Conservation (phyloP, 441 rosid genomes). For the Croton laevigatus region DNA sequence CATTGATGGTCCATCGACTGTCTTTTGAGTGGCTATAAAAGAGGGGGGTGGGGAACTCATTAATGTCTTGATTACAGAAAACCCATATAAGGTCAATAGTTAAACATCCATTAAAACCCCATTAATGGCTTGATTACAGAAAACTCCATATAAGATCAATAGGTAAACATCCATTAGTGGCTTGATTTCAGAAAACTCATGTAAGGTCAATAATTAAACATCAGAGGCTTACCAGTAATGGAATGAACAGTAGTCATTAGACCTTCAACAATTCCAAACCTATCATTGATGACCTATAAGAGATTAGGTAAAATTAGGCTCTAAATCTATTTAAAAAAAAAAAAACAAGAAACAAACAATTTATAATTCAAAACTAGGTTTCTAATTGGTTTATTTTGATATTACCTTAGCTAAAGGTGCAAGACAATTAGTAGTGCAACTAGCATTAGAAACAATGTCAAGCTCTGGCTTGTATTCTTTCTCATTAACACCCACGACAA, state of each 20-base stretch:
- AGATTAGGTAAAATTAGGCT: no score
- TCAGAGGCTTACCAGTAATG: slow-evolving; percentile 48
- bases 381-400: not conserved
- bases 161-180: not conserved
- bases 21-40: slow-evolving; percentile 66
- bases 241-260: slow-evolving; percentile 85
- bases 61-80: no score
- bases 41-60: no score
- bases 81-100: no score
- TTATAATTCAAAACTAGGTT: no score
- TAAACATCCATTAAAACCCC: not conserved
- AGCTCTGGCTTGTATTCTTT: slow-evolving; percentile 73
- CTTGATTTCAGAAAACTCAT: not conserved
- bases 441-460: slow-evolving; percentile 69
- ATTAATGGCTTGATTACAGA: no score
- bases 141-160: no score
- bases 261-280: slow-evolving; percentile 81
- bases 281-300: slow-evolving; percentile 63
- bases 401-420: slow-evolving; percentile 74
- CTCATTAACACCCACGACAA: slow-evolving; percentile 79
- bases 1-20: slow-evolving; percentile 83
- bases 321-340: not conserved
- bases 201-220: not conserved
- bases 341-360: not conserved
- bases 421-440: slow-evolving; percentile 78